These are phyloP conservation scores for Colletotrichum euphorbiae DNA, from an alignment of 2,329 filamentous ascomycete genomes.

Conservation along the genomic window DNA sequence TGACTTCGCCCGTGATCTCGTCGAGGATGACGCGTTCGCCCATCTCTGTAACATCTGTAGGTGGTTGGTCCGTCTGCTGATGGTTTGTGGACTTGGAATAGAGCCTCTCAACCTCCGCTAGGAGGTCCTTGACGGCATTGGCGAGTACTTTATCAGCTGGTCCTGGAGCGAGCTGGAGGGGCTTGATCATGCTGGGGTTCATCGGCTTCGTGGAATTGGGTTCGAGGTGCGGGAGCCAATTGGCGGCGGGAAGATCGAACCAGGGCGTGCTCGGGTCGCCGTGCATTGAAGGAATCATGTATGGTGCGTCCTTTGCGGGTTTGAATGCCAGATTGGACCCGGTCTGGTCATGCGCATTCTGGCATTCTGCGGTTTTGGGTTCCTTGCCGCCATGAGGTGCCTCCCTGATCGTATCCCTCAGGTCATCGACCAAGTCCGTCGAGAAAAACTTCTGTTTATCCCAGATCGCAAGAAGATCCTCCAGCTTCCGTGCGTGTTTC, in stretches of 20 bases:
- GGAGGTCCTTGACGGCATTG: slow-evolving; percentile 75
- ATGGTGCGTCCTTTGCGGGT: slow-evolving; percentile 68
- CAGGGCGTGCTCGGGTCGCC: slow-evolving; percentile 79
- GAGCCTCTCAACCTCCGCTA: slow-evolving; percentile 77
- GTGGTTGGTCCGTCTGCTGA: slow-evolving; percentile 58
- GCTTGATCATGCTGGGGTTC: slow-evolving; percentile 75
- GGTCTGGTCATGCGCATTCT: slow-evolving; percentile 37
- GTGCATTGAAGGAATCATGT: slow-evolving; percentile 79
- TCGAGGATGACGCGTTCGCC: slow-evolving; percentile 76
- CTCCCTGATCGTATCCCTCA: slow-evolving; percentile 68
- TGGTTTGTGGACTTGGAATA: slow-evolving; percentile 65
- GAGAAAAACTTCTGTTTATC: slow-evolving; percentile 73
- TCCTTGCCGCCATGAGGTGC: slow-evolving; percentile 43
- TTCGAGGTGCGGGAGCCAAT: slow-evolving; percentile 82
- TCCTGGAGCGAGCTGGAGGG: slow-evolving; percentile 76
- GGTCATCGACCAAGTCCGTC: slow-evolving; percentile 62
- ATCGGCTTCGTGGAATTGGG: slow-evolving; percentile 82
- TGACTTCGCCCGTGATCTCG: slow-evolving; percentile 72
- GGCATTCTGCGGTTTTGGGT: slow-evolving; percentile 20
- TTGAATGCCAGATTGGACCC: slow-evolving; percentile 43
- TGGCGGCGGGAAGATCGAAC: slow-evolving; percentile 86
- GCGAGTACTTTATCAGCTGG: slow-evolving; percentile 75
- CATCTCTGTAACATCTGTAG: slow-evolving; percentile 77
- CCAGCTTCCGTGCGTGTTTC: slow-evolving; percentile 74
- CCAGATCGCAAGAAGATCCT: slow-evolving; percentile 77